Conservation (phyloP, 78 protist genomes). For the Dictyostelium firmibasis region DNA sequence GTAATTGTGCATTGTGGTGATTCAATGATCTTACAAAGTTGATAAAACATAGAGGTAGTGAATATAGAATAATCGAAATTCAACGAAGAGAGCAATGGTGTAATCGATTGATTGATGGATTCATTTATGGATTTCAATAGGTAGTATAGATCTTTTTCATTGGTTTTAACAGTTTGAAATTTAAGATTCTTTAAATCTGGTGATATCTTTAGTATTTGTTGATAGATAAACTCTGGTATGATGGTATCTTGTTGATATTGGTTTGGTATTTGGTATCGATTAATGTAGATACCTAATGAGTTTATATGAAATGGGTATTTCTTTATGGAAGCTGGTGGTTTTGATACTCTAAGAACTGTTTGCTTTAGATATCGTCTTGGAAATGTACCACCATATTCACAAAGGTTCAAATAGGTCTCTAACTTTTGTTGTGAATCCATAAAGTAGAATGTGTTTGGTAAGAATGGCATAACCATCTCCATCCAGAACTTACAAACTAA, state of each 20-base stretch:
- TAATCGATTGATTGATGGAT: background rate
- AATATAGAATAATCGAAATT: background rate
- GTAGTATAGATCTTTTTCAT: background rate
- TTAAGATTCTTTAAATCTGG: background rate
- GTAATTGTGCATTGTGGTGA: background rate
- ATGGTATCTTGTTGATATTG: background rate
- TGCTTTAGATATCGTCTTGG: background rate
- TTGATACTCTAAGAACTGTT: background rate
- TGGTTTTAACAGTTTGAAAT: background rate
- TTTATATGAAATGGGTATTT: background rate
- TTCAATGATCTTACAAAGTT: background rate
- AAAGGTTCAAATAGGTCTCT: background rate
- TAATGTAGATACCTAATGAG: background rate
- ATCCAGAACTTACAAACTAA: slow-evolving; percentile 32
- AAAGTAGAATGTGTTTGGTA: background rate
- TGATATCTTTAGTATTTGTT: background rate
- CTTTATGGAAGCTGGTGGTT: background rate
- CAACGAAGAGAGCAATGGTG: background rate
- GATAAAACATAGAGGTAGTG: background rate
- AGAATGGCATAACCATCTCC: background rate
- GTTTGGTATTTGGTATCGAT: background rate
- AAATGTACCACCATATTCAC: slow-evolving; percentile 4
- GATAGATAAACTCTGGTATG: slow-evolving; percentile 10
- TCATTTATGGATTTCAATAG: background rate
- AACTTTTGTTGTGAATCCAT: background rate